These are phyloP conservation scores for Aquilaria agallochum DNA, from an alignment of 441 rosid species.

Conservation along the genomic window DNA sequence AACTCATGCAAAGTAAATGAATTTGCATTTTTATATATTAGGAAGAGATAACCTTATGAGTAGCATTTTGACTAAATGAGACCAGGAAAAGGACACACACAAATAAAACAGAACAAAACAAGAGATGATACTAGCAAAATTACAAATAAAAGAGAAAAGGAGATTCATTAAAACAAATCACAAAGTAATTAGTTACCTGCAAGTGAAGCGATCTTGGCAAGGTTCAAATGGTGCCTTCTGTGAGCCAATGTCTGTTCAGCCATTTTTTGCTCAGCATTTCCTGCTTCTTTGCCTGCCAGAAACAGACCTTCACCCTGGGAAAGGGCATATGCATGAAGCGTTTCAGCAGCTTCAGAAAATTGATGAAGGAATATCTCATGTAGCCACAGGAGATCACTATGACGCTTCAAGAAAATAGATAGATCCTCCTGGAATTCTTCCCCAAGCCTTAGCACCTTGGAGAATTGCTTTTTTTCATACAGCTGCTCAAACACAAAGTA, in stretches of 20 bases:
- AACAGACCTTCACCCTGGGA: slow-evolving; percentile 50
- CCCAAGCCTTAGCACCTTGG: slow-evolving; percentile 87
- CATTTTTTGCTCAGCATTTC: slow-evolving; percentile 22
- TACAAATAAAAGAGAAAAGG: not conserved
- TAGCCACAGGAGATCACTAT: slow-evolving; percentile 72
- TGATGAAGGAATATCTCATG: slow-evolving; percentile 87
- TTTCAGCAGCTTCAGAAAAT: slow-evolving; percentile 81
- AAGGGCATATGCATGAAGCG: slow-evolving; percentile 74
- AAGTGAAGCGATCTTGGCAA: slow-evolving; percentile 80
- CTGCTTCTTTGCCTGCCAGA: slow-evolving; percentile 41
- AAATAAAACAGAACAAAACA: no score
- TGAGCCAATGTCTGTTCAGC: slow-evolving; percentile 48
- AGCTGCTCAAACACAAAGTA: slow-evolving; percentile 83
- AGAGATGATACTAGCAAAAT: no score
- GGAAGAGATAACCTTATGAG: no score
- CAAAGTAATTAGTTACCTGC: slow-evolving; percentile 47
- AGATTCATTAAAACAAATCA: not conserved
- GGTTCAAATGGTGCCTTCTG: slow-evolving; percentile 76
- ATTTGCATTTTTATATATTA: no score
- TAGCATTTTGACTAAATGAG: no score
- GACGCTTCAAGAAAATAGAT: slow-evolving; percentile 63
- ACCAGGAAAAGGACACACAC: no score
- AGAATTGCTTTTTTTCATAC: slow-evolving; percentile 54
- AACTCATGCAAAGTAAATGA: no score
- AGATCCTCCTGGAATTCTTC: slow-evolving; percentile 93